Evolutionary conservation across 306 rosid genomes (phyloP).

Genomic region (Rosa rugosa): DNA sequence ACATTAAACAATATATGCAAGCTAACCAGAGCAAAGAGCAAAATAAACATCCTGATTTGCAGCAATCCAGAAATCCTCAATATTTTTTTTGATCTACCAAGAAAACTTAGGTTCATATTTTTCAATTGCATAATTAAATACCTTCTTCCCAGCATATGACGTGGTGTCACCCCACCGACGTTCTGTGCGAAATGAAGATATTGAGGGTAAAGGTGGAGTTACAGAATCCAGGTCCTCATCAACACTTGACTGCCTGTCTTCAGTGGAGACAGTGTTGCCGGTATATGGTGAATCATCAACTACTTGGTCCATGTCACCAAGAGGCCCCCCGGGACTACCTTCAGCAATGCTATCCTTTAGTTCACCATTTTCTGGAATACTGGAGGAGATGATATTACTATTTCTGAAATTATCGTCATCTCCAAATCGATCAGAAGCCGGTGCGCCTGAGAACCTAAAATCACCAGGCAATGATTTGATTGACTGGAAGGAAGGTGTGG

Average conservation of each 20-base stretch:
- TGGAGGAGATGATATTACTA: conserved; percentile 31
- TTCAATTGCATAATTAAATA: conserved; percentile 25
- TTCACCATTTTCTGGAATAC: conserved; percentile 57
- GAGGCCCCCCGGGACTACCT: not conserved
- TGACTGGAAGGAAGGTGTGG: conserved; percentile 51
- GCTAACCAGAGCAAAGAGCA: not conserved
- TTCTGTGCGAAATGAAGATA: conserved; percentile 57
- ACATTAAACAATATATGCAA: not conserved
- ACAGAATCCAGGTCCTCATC: conserved; percentile 63
- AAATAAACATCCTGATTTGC: not conserved
- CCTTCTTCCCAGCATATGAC: conserved; percentile 83
- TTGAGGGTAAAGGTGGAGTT: conserved; percentile 51
- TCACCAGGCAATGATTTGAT: conserved; percentile 70
- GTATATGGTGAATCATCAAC: conserved; percentile 82
- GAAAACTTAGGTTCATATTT: not conserved
- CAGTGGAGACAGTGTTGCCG: conserved; percentile 36
- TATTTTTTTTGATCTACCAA: not conserved
- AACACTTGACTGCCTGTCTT: conserved; percentile 45
- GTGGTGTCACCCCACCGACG: conserved; percentile 81
- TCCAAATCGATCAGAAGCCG: conserved; percentile 37
- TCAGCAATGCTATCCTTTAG: conserved; percentile 37
- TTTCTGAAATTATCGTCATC: conserved; percentile 38
- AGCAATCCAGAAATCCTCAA: not conserved
- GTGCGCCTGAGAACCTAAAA: conserved; percentile 46
- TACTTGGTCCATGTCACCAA: conserved; percentile 48